A percentile compares a stretch with the other conserved stretches of the same genome.
These are phyloP conservation scores for Guadua angustifolia DNA, from an alignment of 176 grass and related monocot genomes.

Conservation along the genomic window DNA sequence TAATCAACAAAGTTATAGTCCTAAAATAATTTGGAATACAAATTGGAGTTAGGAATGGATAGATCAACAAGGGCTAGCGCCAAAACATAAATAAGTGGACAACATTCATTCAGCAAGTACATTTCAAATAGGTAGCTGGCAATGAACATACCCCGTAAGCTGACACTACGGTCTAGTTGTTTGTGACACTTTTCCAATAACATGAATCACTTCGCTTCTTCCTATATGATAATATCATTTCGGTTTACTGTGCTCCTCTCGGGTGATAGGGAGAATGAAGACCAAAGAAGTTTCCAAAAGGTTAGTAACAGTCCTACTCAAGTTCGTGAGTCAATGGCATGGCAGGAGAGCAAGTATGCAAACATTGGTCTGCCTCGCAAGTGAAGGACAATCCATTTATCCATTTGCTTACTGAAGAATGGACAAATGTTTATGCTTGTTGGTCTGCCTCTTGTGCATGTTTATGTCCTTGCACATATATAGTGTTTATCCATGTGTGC, in stretches of 20 bases:
- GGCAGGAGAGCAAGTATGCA: neutral
- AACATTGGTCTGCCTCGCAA: neutral
- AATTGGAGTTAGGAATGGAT: slow-evolving; percentile 30
- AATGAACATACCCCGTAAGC: slow-evolving; percentile 21
- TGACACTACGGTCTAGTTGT: slow-evolving; percentile 5
- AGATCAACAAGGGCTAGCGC: neutral
- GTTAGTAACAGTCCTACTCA: slow-evolving; percentile 3
- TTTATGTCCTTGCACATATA: neutral
- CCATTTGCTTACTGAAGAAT: neutral
- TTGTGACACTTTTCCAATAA: neutral
- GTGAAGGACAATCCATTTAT: neutral
- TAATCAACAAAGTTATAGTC: slow-evolving; percentile 91
- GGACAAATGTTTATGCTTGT: neutral
- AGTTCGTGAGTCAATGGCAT: neutral
- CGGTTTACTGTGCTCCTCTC: neutral
- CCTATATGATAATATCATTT: slow-evolving; percentile 26
- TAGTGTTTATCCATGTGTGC: slow-evolving; percentile 2
- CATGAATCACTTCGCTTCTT: slow-evolving; percentile 7
- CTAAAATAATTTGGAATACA: slow-evolving; percentile 47
- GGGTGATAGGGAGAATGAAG: slow-evolving; percentile 15
- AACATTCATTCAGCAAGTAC: slow-evolving; percentile 6
- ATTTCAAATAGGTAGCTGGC: slow-evolving; percentile 11
- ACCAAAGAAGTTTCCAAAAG: neutral
- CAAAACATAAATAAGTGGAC: slow-evolving; percentile 4
- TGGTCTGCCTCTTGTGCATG: neutral